phyloP scores from a whole-genome alignment of 129 eudicot genomes.

The Arctium lappa region DNA sequence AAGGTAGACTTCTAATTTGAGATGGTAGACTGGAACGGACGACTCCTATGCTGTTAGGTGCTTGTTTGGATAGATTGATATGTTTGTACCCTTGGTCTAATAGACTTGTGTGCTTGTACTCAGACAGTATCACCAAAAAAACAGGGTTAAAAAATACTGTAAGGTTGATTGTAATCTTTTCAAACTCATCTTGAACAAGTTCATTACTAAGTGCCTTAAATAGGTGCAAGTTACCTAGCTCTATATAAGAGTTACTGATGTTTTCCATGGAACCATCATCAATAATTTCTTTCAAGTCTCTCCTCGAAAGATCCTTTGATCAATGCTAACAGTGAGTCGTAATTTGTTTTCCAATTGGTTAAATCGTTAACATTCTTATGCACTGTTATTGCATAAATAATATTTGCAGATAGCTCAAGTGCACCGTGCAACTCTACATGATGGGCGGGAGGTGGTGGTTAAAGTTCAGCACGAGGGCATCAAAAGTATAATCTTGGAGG shows the following conservation, averaged over 20 bases:
- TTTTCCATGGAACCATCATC: background rate
- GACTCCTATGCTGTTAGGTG: background rate
- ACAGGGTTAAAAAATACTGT: background rate
- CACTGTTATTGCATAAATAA: background rate
- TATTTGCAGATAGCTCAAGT: constrained; percentile 91
- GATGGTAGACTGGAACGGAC: background rate
- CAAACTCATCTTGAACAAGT: background rate
- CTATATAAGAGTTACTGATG: background rate
- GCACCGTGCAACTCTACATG: constrained; percentile 87
- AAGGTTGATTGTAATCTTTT: background rate
- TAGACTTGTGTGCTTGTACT: background rate
- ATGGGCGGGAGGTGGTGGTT: constrained; percentile 90
- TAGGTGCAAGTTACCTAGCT: background rate
- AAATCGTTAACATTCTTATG: background rate
- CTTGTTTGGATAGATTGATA: background rate
- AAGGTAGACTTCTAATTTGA: background rate
- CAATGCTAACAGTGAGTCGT: background rate
- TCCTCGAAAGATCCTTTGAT: background rate
- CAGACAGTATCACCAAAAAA: background rate
- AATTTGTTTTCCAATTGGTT: background rate
- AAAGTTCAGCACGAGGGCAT: constrained; percentile 97
- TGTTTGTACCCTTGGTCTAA: background rate
- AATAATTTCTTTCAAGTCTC: background rate
- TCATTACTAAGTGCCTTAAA: background rate
- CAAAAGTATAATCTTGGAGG: constrained; percentile 83